phyloP scores from a whole-genome alignment of 2,329 filamentous ascomycete species.

The Aspergillus fischeri region DNA sequence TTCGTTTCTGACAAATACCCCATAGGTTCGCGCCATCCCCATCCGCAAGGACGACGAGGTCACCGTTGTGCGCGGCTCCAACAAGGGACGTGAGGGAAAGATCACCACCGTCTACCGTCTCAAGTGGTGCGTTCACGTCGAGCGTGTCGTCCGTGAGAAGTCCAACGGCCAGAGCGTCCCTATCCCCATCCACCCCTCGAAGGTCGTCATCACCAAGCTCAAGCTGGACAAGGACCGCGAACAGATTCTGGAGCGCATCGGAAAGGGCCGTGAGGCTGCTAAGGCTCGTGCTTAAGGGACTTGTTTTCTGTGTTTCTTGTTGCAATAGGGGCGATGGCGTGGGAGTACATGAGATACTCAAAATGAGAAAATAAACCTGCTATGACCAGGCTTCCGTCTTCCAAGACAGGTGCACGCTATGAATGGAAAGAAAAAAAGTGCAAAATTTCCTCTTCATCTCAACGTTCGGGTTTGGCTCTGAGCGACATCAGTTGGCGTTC shows the following conservation, averaged over 20 bases:
- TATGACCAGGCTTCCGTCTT: conserved; percentile 13
- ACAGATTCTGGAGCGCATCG: conserved; percentile 45
- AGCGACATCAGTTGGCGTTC: neutral
- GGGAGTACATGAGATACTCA: conserved; percentile 15
- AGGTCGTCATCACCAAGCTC: conserved; percentile 97
- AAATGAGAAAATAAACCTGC: conserved; percentile 17
- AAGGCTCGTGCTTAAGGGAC: conserved; percentile 4
- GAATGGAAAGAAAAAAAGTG: conserved; percentile 13
- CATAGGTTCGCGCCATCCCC: conserved; percentile 86
- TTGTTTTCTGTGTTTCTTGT: conserved; percentile 6
- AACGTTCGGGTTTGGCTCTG: neutral
- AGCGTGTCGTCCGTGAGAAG: conserved; percentile 97
- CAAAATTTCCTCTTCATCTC: conserved; percentile 1
- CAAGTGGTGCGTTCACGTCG: conserved; percentile 96
- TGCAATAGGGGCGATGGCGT: conserved; percentile 15
- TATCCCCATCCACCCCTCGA: conserved; percentile 90
- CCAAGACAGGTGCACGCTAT: conserved; percentile 16
- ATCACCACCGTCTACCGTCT: conserved; percentile 96
- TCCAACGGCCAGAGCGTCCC: conserved; percentile 93
- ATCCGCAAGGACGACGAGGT: conserved; percentile 98
- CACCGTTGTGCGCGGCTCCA: conserved; percentile 80
- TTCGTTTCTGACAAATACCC: conserved; percentile 5
- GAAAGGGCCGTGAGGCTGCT: conserved; percentile 36
- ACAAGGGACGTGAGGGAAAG: conserved; percentile 99
- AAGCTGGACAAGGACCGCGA: conserved; percentile 67